These are phyloP conservation scores for Suhomyces ambrosiae DNA, from an alignment of 1,139 yeast genomes.

Conservation along the genomic window DNA sequence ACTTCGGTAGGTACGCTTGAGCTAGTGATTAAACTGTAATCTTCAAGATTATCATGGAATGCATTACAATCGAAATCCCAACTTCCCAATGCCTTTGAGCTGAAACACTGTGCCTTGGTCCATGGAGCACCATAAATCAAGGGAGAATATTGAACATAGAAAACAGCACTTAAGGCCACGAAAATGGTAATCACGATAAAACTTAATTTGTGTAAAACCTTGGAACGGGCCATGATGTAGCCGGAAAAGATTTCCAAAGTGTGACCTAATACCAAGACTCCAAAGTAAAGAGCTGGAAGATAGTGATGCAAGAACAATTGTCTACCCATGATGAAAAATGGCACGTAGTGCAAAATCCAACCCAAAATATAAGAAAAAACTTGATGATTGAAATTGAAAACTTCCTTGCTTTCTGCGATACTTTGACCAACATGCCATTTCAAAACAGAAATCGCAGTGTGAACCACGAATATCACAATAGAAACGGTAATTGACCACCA, in stretches of 20 bases:
- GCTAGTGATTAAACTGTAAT: conserved; percentile 23
- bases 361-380: conserved; percentile 71
- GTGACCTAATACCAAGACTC: conserved; percentile 82
- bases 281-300: conserved; percentile 88
- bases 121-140: conserved; percentile 80
- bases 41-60: conserved; percentile 41
- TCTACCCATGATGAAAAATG: conserved; percentile 92
- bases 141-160: conserved; percentile 69
- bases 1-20: conserved; percentile 3
- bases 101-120: conserved; percentile 69
- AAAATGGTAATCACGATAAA: conserved; percentile 50
- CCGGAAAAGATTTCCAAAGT: conserved; percentile 68
- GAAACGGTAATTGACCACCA: conserved; percentile 85
- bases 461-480: conserved; percentile 55
- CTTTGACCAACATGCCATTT: conserved; percentile 74
- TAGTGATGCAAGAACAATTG: conserved; percentile 94
- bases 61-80: conserved; percentile 88
- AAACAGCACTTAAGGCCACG: conserved; percentile 51
- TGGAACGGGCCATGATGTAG: conserved; percentile 43
- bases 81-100: conserved; percentile 56
- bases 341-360: conserved; percentile 82
- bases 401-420: conserved; percentile 53
- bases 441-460: conserved; percentile 56
- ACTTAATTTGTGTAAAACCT: conserved; percentile 31
- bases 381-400: conserved; percentile 72